Percentiles rank a stretch among this genome's conserved stretches.
Evolutionary conservation across 2,329 filamentous ascomycete species (phyloP).

Genomic region (Didymella glomerata): DNA sequence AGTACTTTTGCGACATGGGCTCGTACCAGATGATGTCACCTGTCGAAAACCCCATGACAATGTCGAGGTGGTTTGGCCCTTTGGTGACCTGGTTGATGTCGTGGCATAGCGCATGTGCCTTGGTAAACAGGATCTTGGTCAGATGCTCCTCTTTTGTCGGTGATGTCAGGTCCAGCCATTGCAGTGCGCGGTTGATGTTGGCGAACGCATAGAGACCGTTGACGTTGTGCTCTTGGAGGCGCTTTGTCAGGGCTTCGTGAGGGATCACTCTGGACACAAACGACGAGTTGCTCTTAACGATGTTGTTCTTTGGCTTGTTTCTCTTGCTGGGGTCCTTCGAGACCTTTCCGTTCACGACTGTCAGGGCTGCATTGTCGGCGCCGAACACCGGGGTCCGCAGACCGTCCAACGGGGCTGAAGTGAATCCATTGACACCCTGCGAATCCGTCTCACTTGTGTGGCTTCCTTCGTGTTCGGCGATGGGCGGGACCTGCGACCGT

Average conservation of each 20-base stretch:
- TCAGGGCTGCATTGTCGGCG: constrained; percentile 80
- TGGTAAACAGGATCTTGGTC: constrained; percentile 96
- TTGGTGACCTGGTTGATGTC: constrained; percentile 89
- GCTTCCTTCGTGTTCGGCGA: constrained; percentile 58
- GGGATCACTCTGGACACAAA: constrained; percentile 97
- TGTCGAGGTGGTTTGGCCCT: constrained; percentile 79
- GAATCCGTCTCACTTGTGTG: constrained; percentile 57
- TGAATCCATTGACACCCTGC: constrained; percentile 49
- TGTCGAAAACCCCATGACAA: constrained; percentile 95
- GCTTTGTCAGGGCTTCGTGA: constrained; percentile 81
- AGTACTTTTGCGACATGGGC: constrained; percentile 94
- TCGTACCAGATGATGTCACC: constrained; percentile 99
- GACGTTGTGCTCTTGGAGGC: constrained; percentile 76
- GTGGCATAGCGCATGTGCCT: constrained; percentile 93
- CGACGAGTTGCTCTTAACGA: constrained; percentile 97
- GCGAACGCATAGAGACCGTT: constrained; percentile 91
- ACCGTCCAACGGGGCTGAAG: constrained; percentile 41
- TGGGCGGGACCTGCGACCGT: constrained; percentile 54
- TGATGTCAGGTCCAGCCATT: constrained; percentile 92
- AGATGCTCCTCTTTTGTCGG: constrained; percentile 83
- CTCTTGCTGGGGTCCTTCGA: constrained; percentile 72
- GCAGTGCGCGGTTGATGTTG: constrained; percentile 93
- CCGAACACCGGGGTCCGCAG: constrained; percentile 74
- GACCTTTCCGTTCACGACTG: constrained; percentile 69
- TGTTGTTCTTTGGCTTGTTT: constrained; percentile 96